Conservation (phyloP, 1,139 yeast genomes). For the Magnusiomyces magnusii region DNA sequence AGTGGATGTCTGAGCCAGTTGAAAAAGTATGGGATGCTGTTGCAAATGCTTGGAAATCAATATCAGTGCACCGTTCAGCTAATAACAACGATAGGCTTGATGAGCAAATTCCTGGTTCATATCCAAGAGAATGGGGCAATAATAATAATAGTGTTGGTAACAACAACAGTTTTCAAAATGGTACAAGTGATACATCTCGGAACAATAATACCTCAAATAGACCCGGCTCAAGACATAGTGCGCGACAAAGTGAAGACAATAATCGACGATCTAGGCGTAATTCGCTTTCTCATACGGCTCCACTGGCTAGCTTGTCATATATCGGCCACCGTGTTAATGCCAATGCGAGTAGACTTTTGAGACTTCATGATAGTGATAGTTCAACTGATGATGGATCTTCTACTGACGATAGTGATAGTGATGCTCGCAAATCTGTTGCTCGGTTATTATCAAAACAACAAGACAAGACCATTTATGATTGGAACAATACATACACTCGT, state of each 20-base stretch:
- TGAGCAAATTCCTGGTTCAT: not conserved
- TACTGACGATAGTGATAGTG: not conserved
- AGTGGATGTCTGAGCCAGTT: not conserved
- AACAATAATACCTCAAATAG: too few species aligned
- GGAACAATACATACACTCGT: conserved; percentile 33
- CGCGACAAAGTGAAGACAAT: not conserved
- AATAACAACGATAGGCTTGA: not conserved
- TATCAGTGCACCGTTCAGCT: not conserved
- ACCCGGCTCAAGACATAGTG: not conserved
- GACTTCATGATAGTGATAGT: not conserved
- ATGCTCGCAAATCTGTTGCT: not conserved
- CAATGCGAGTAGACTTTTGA: not conserved
- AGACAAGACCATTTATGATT: conserved; percentile 31
- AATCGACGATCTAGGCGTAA: not conserved
- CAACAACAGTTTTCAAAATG: not conserved
- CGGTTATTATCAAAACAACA: conserved; percentile 3
- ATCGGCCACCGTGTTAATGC: not conserved
- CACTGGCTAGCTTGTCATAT: not conserved
- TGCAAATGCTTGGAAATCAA: not conserved
- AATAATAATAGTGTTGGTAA: not conserved
- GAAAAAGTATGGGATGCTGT: not conserved
- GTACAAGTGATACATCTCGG: too few species aligned
- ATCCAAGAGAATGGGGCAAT: not conserved
- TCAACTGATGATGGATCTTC: not conserved
- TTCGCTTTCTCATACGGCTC: not conserved